These are phyloP conservation scores for Friedmanniomyces simplex DNA, from an alignment of 495 filamentous ascomycete species.

Conservation along the genomic window DNA sequence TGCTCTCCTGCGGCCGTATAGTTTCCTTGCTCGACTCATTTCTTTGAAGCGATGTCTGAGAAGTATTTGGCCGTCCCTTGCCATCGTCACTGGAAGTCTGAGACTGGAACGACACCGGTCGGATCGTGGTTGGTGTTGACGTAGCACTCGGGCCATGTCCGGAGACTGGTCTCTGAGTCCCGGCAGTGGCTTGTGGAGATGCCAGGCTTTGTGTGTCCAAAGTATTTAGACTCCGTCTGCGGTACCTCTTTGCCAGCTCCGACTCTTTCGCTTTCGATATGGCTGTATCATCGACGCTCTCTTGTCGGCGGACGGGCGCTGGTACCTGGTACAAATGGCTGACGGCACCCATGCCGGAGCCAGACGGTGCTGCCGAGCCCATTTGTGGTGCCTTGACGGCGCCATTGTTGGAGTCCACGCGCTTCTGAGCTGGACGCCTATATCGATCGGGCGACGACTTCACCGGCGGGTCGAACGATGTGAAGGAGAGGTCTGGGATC, in stretches of 20 bases:
- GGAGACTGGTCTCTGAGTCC: conserved; percentile 16
- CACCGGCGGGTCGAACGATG: conserved; percentile 16
- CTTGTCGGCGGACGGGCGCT: conserved; percentile 23
- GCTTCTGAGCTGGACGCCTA: conserved; percentile 43
- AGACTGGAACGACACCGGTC: conserved; percentile 39
- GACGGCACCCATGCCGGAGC: conserved; percentile 34
- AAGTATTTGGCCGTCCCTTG: conserved; percentile 32
- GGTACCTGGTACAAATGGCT: conserved; percentile 30
- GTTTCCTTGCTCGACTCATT: conserved; percentile 2
- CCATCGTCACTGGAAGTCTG: conserved; percentile 36
- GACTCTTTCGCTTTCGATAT: conserved; percentile 32
- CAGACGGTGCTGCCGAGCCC: conserved; percentile 35
- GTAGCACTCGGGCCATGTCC: conserved; percentile 12
- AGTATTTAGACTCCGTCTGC: conserved; percentile 72
- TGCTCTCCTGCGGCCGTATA: background rate
- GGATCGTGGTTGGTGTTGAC: conserved; percentile 23
- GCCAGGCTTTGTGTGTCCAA: conserved; percentile 46
- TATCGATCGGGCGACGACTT: conserved; percentile 54
- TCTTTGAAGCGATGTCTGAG: conserved; percentile 46
- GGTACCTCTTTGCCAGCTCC: conserved; percentile 64
- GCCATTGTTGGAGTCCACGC: conserved; percentile 33
- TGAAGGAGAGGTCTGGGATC: conserved; percentile 42
- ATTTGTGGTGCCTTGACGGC: conserved; percentile 15
- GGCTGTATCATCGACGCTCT: conserved; percentile 47
- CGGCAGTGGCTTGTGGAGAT: conserved; percentile 17